Evolutionary conservation across 306 rosid genomes (phyloP), one percentile per base, ranked within the genome.

Genomic region (Gillenia trifoliata): DNA sequence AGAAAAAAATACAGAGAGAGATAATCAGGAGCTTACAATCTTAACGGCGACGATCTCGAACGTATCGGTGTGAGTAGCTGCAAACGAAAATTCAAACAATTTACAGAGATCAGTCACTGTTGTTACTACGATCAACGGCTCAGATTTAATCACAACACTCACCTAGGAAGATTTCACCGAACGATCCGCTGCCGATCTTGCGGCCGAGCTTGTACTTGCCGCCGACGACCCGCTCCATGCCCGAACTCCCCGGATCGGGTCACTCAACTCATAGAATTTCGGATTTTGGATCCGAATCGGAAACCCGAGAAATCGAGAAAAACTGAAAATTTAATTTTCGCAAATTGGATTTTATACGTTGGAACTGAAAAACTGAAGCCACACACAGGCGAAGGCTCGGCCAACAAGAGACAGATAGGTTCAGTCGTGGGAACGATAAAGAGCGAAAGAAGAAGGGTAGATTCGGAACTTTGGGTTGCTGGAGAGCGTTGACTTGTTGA

Each of bases 111-210:
- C 68, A 31, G 45, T 4, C 41, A 49, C 66, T 70, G 16, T 33
- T 70, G 16, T 33, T 59, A 45, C 62, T 8, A 22, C 25, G 36
- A 25, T 56, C 78, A 26, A 11, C 17, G 74, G 4, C 52, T 50
- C 20, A 34, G 62, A 60, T 40, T 43, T 19, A 38, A 28, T 56
- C 38, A 61, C 69, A 20, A 45, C 41, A 66, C 79, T 66, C 45
- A 93, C 98, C 98, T 38, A 93, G 96, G 62, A 78, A 93, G 79
- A 93, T 93, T 88, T 93, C 97, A 5, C 98, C 98, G 77, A 93
- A 93, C 72, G 98, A 93, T 81, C 97, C 98, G 82, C 98, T 91
- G 61, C 98, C 98, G 92, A 93, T 93, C 93, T 93, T 93, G 74
- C 97, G 92, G 70, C 98, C 97, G 38, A 91, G 91, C 86, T 89